A percentile compares a stretch with the other conserved stretches of the same genome.
These are phyloP conservation scores for Daedalea quercina DNA, from an alignment of 768 basidiomycete genomes.

Conservation along the genomic window DNA sequence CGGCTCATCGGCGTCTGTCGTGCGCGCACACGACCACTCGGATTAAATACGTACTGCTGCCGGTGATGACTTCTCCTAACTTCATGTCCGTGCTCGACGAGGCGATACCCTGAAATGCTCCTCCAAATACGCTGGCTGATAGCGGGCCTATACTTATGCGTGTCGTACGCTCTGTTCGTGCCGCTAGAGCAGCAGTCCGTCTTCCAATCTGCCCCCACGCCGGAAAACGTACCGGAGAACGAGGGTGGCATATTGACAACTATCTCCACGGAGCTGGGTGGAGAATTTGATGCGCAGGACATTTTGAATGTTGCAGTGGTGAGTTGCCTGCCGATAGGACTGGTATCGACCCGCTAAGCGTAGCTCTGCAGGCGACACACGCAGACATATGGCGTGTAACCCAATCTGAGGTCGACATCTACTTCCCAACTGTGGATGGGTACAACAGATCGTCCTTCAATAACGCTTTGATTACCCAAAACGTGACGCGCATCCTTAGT, in stretches of 20 bases:
- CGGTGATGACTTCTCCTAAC: neutral
- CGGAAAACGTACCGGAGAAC: neutral
- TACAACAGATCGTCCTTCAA: constrained; percentile 8
- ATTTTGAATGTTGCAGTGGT: constrained; percentile 7
- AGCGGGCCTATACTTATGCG: neutral
- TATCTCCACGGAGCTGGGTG: neutral
- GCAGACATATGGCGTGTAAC: constrained; percentile 49
- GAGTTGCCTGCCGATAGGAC: neutral
- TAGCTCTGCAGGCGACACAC: constrained; percentile 28
- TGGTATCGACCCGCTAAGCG: neutral
- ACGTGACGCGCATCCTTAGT: constrained; percentile 11
- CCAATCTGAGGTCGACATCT: constrained; percentile 42
- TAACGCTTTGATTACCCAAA: constrained; percentile 16
- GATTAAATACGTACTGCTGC: neutral
- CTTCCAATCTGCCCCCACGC: neutral
- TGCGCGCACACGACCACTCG: neutral
- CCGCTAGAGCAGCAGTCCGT: neutral
- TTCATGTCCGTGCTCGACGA: neutral
- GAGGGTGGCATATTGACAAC: neutral
- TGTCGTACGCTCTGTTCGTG: neutral
- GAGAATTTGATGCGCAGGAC: constrained; percentile 1
- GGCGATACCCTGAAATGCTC: neutral
- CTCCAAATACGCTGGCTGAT: neutral
- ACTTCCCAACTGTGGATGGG: constrained; percentile 26
- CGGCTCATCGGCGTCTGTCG: no score